phyloP scores from a whole-genome alignment of 2,329 filamentous ascomycete genomes.

The Aureobasidium vineae region DNA sequence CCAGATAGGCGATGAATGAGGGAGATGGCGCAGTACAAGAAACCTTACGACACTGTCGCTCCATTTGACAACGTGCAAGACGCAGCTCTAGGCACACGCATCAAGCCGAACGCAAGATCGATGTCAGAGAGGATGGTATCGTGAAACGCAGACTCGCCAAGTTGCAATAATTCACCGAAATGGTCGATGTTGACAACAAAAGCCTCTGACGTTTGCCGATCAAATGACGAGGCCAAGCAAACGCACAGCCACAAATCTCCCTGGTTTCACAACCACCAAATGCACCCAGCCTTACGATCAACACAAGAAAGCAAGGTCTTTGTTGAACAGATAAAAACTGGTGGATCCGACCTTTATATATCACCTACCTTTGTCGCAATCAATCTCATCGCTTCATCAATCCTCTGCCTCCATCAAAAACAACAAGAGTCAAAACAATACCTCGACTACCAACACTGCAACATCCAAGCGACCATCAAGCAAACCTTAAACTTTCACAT shows the following conservation, averaged over 20 bases:
- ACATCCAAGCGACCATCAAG: constrained; percentile 2
- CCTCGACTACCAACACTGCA: not conserved
- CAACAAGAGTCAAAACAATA: not conserved
- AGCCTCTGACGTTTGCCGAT: constrained; percentile 14
- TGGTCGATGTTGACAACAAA: constrained; percentile 7
- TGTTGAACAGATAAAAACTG: not conserved
- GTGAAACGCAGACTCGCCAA: not conserved
- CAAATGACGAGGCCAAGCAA: constrained; percentile 7
- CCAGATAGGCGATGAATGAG: not conserved
- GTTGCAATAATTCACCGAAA: not conserved
- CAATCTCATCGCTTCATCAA: not conserved
- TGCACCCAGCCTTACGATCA: constrained; percentile 16
- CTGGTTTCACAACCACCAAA: not conserved
- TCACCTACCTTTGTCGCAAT: not conserved
- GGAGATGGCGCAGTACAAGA: not conserved
- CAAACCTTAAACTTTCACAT: not conserved
- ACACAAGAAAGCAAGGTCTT: constrained; percentile 8
- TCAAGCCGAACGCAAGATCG: not conserved
- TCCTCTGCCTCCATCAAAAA: not conserved
- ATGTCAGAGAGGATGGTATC: not conserved
- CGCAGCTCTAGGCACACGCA: not conserved
- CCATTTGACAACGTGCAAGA: not conserved
- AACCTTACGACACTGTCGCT: not conserved
- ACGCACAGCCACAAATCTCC: constrained; percentile 8
- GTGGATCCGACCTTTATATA: constrained; percentile 1